A percentile compares a stretch with the other conserved stretches of the same genome.
Conservation (phyloP, 495 filamentous ascomycete genomes). For the Cercophora samala region DNA sequence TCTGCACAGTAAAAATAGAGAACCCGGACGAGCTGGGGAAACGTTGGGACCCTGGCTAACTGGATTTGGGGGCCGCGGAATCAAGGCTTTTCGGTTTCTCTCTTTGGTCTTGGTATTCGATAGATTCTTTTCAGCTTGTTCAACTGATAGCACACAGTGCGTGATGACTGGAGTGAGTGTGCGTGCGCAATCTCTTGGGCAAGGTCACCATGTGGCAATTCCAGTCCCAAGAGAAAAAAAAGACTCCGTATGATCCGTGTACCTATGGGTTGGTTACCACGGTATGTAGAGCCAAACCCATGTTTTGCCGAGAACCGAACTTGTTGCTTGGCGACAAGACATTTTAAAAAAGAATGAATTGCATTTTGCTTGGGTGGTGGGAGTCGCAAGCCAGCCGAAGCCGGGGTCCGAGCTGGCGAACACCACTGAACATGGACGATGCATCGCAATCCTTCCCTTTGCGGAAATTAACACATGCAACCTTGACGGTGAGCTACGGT, state of each 20-base stretch:
- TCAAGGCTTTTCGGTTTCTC: no score
- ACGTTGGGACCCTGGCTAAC: neutral
- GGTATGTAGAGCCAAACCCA: neutral
- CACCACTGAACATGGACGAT: neutral
- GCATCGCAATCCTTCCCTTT: neutral
- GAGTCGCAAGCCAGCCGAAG: neutral
- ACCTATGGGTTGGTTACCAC: no score
- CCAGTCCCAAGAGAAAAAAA: neutral
- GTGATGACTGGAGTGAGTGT: no score
- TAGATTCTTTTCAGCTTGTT: neutral
- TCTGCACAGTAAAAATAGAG: no score
- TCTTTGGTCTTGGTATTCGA: neutral
- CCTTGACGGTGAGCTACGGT: neutral
- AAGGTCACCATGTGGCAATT: neutral
- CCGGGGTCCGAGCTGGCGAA: neutral
- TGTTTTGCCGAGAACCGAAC: neutral
- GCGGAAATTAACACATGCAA: slow-evolving; percentile 5
- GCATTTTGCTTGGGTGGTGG: neutral
- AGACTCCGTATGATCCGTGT: no score
- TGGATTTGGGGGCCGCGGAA: neutral
- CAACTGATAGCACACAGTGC: neutral
- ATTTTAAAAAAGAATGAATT: neutral
- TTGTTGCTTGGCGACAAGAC: neutral
- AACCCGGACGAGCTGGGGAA: neutral
- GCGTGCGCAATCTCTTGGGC: neutral